phyloP scores from a whole-genome alignment of 306 rosid genomes.

The Prunus kanzakura region DNA sequence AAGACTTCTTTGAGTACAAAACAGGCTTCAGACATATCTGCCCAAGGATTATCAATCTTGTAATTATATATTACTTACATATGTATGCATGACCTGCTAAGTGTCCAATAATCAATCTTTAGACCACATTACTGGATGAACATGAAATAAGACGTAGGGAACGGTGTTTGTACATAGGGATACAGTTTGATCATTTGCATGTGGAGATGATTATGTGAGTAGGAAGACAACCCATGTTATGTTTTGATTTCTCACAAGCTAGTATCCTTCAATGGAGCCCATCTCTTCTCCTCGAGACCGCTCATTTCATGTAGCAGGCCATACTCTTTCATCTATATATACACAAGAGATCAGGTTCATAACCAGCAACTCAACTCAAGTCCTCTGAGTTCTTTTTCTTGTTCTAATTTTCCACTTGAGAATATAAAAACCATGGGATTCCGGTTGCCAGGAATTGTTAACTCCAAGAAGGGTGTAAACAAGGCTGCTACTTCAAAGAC shows the following conservation, averaged over 20 bases:
- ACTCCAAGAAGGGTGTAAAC: neutral
- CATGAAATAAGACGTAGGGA: neutral
- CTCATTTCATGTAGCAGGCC: neutral
- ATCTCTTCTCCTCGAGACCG: neutral
- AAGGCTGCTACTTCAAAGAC: neutral
- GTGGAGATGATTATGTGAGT: neutral
- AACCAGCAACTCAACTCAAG: constrained; percentile 4
- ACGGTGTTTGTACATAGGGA: neutral
- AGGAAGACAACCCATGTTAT: constrained; percentile 11
- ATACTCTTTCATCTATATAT: neutral
- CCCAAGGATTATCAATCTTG: too few species aligned
- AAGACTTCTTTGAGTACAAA: too few species aligned
- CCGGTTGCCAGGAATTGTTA: neutral
- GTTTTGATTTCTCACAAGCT: neutral
- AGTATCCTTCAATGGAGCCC: too few species aligned
- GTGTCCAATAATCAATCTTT: neutral
- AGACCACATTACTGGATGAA: neutral
- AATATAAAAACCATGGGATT: neutral
- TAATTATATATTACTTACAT: too few species aligned
- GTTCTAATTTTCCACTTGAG: neutral
- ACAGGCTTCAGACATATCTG: too few species aligned
- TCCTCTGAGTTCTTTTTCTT: neutral
- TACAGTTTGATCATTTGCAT: neutral
- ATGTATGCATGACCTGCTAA: too few species aligned
- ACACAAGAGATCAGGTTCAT: neutral